These are phyloP conservation scores for Agapanthus africanus DNA, from an alignment of 106 monocot species.

Conservation along the genomic window DNA sequence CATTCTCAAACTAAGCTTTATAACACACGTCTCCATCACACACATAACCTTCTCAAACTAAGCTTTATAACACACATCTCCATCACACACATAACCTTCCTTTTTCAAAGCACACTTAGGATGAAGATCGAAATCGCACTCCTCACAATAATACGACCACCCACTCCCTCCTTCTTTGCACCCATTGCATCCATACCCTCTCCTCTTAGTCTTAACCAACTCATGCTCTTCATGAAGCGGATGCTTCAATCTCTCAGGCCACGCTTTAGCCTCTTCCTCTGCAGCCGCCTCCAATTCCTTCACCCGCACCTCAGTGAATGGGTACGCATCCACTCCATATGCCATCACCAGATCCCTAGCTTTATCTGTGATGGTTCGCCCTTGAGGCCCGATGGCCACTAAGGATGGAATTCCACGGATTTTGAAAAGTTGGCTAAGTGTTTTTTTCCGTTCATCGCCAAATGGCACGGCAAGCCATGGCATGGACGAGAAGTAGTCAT, in stretches of 20 bases:
- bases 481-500: conserved; percentile 46
- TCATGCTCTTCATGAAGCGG: conserved; percentile 27
- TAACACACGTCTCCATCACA: too few species aligned
- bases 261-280: conserved; percentile 27
- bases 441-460: conserved; percentile 33
- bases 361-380: conserved; percentile 47
- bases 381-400: conserved; percentile 43
- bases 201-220: conserved; percentile 16
- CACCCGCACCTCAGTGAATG: conserved; percentile 44
- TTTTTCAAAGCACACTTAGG: too few species aligned
- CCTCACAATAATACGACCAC: conserved; percentile 36
- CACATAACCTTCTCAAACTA: too few species aligned
- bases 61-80: too few species aligned
- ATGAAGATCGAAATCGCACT: conserved; percentile 40
- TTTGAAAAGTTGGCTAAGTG: conserved; percentile 46
- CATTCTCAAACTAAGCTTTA: too few species aligned
- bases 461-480: conserved; percentile 74
- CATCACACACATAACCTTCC: too few species aligned
- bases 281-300: conserved; percentile 29
- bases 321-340: conserved; percentile 46
- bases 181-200: background rate
- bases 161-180: conserved; percentile 1
- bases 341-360: conserved; percentile 35
- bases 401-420: conserved; percentile 57
- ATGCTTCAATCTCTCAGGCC: conserved; percentile 32